Evolutionary conservation across 1,284 basidiomycete genomes (phyloP), one percentile per base, ranked within the genome.

Genomic region (Trichosporon inkin): DNA sequence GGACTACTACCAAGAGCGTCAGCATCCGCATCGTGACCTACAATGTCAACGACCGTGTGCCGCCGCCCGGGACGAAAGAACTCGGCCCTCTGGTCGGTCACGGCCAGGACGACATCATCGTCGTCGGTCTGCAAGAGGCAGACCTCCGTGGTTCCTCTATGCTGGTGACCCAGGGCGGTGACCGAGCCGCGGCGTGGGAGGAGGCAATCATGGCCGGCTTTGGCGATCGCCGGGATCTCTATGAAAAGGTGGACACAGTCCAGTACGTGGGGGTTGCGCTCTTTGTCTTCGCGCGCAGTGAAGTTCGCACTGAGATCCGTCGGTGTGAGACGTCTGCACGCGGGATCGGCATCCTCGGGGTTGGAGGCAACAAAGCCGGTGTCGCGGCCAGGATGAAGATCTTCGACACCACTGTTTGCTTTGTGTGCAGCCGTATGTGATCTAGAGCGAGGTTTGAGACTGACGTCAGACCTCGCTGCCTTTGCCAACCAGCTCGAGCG

Each of bases 391-490:
- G 71, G 32, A 34, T 73, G 56, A 72, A 68, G 63, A 61, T 75
- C 0, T 61, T 63, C 55, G 73, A 78, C 37, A 79, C 79, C 2
- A 75, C 80, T 8, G 65, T 77, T 6, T 84, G 83, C 80, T 82
- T 80, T 67, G 81, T 85, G 36, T 80, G 84, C 53, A 83, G 68
- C 80, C 71, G 83, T 83, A 16, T 81, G 84, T 82, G 78, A 8
- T 75, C 14, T n/a, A 2, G 10, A 1, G 3, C 4, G 20, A 5
- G 1, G 20, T 14, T 11, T 8, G 6, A 3, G 37, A 34, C 35
- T 49, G 36, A 56, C 39, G 53, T 3, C 61, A 85, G 83, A 82
- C 78, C 57, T 82, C 77, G 59, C 84, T 78, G 72, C 83, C 77
- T 69, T 82, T 79, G 62, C 83, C 79, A 73, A 82, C 79, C 63